Evolutionary conservation across 2,329 filamentous ascomycete species (phyloP).

Genomic region (Penicillium sp.): DNA sequence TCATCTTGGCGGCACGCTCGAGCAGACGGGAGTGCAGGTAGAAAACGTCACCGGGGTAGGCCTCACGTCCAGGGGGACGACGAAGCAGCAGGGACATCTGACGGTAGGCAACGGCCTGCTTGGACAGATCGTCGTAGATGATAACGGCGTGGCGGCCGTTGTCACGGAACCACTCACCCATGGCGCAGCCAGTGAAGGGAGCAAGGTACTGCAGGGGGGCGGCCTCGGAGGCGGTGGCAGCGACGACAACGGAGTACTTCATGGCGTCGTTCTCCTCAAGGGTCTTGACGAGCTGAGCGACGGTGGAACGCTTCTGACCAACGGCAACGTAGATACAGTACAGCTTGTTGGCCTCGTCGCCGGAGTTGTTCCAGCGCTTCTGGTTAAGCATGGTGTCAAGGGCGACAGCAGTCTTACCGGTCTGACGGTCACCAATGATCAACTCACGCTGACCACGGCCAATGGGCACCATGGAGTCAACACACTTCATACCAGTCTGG

Average conservation of each 20-base stretch:
- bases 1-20: slow-evolving; percentile 99
- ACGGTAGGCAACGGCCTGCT: slow-evolving; percentile 97
- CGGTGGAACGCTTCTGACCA: slow-evolving; percentile 98
- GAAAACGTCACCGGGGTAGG: slow-evolving; percentile 98
- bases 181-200: slow-evolving; percentile 78
- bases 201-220: slow-evolving; percentile 93
- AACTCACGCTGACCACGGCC: slow-evolving; percentile 99
- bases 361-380: slow-evolving; percentile 90
- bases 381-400: slow-evolving; percentile 99
- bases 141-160: slow-evolving; percentile 86
- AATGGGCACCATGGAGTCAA: slow-evolving; percentile 99
- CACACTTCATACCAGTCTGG: slow-evolving; percentile 98
- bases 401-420: slow-evolving; percentile 98
- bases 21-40: slow-evolving; percentile 99
- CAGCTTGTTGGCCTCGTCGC: slow-evolving; percentile 95
- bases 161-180: slow-evolving; percentile 78
- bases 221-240: slow-evolving; percentile 96
- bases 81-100: slow-evolving; percentile 98
- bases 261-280: slow-evolving; percentile 99
- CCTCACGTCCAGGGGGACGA: slow-evolving; percentile 98
- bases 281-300: slow-evolving; percentile 99
- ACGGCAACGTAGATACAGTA: slow-evolving; percentile 99
- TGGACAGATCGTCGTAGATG: slow-evolving; percentile 93
- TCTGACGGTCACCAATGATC: slow-evolving; percentile 99
- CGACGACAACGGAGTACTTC: slow-evolving; percentile 95